Base-by-base conservation (phyloP, 129 eudicot species). In the Daucus carota region DNA sequence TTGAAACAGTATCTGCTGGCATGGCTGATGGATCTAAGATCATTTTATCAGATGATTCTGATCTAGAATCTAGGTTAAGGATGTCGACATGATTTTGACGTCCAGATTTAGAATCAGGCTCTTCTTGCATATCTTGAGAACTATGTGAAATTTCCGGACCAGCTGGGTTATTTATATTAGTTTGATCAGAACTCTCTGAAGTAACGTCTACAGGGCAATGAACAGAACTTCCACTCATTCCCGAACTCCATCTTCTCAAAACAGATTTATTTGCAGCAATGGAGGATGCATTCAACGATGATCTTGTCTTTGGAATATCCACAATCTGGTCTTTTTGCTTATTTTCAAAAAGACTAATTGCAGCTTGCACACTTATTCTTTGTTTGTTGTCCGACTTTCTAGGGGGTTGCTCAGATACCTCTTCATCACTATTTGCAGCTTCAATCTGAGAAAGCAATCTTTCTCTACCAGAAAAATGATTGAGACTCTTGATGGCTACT, bases 291-390 rank as follows among this genome's bases (percentile, higher is more conserved):
- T 79, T 88, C 31, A 76, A 45, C 29, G 74, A 24, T 36, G 86
- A 70, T 75, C 50, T 90, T 32, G 74, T 76, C 84, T 88, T 89
- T 73, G 84, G 88, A 46, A 69, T 46, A 44, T 89, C 93, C 28
- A 38, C 83, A 16, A 80, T 74, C 82, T 86, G 90, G 66, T 91
- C 96, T 82, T 57, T 88, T 82, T 91, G 96, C 86, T 89, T 94
- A 81, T 83, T 94, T 86, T 94, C 99, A 77, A 94, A 91, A 29
- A 94, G 87, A 86, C 88, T 94, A 73, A 94, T 89, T 50, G 91
- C 93, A 83, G 92, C 99, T 85, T 89, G 97, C 59, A 94, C 99
- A 24, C 97, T 94, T 82, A 94, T 87, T 82, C 96, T 86, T 29
- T 74, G 65, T 22, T 86, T 87, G 75, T 36, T 81, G 67, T 91